Conservation (phyloP, 352 stramenopile species). For the Phytopythium delawarense region DNA sequence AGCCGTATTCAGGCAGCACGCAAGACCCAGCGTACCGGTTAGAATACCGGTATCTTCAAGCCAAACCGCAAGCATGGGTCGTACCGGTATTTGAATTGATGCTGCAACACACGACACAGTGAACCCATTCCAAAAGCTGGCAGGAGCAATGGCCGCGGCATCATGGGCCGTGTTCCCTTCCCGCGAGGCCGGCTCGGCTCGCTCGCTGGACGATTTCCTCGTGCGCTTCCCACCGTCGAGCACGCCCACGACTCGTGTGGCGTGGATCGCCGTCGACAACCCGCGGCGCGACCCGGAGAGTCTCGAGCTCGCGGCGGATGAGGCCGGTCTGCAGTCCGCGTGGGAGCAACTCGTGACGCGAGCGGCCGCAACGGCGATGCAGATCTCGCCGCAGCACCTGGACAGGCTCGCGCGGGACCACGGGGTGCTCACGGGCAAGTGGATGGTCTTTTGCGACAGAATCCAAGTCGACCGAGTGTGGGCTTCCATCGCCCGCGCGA, state of each 20-base stretch:
- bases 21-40: not conserved
- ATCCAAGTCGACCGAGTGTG: constrained; percentile 5
- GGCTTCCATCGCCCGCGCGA: constrained; percentile 1
- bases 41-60: not conserved
- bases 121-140: no score
- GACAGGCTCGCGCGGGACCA: not conserved
- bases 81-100: no score
- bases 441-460: constrained; percentile 12
- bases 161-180: constrained; percentile 8
- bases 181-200: not conserved
- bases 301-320: constrained; percentile 1
- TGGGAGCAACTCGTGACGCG: constrained; percentile 5
- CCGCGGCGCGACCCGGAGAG: not conserved
- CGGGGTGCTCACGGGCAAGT: constrained; percentile 11
- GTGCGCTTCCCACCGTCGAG: constrained; percentile 3
- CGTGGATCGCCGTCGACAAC: constrained; percentile 10
- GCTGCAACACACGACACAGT: no score
- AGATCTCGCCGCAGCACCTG: constrained; percentile 1
- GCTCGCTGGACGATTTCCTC: constrained; percentile 10
- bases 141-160: not conserved
- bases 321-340: not conserved
- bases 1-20: no score
- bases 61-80: no score
- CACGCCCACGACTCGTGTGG: not conserved
- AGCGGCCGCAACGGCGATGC: not conserved